A percentile compares a stretch with the other conserved stretches of the same genome.
phyloP scores from a whole-genome alignment of 805 yeast species.

The Dipodascopsis uninucleata region DNA sequence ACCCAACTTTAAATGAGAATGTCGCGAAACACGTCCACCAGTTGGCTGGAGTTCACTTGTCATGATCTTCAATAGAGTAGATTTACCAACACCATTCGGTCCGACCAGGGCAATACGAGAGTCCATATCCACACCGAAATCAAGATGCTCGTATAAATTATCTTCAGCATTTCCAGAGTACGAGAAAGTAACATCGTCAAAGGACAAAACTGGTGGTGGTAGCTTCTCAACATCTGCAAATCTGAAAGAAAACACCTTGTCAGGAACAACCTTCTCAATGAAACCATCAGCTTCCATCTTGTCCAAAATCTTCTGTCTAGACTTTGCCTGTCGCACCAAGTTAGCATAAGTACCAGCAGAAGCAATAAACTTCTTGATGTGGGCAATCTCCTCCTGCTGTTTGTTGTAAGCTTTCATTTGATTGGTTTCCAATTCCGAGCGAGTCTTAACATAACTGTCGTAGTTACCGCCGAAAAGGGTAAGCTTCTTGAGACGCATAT shows the following conservation, averaged over 20 bases:
- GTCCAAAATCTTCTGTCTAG: constrained; percentile 98
- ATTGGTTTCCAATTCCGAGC: constrained; percentile 88
- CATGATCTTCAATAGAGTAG: constrained; percentile 92
- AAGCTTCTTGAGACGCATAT: constrained; percentile 80
- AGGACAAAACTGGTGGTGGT: constrained; percentile 97
- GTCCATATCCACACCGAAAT: constrained; percentile 99
- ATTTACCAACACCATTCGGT: constrained; percentile 99
- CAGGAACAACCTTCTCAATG: constrained; percentile 86
- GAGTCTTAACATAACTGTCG: constrained; percentile 93
- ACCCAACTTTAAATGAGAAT: constrained; percentile 96
- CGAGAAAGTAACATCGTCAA: constrained; percentile 90
- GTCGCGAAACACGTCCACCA: constrained; percentile 92
- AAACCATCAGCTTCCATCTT: constrained; percentile 99
- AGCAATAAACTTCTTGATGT: constrained; percentile 97
- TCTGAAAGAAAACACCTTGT: constrained; percentile 88
- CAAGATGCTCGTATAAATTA: constrained; percentile 82
- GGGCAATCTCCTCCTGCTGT: constrained; percentile 98
- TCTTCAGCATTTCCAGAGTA: constrained; percentile 72
- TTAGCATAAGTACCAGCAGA: constrained; percentile 99
- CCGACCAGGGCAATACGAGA: constrained; percentile 97
- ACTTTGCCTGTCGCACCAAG: constrained; percentile 96
- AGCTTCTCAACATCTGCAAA: constrained; percentile 94
- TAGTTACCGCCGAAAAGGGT: constrained; percentile 93
- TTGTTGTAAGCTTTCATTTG: constrained; percentile 96
- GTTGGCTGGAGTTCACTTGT: constrained; percentile 91